Base-by-base conservation (phyloP, 139 green algal genomes). In the Coelastrella sp. region DNA sequence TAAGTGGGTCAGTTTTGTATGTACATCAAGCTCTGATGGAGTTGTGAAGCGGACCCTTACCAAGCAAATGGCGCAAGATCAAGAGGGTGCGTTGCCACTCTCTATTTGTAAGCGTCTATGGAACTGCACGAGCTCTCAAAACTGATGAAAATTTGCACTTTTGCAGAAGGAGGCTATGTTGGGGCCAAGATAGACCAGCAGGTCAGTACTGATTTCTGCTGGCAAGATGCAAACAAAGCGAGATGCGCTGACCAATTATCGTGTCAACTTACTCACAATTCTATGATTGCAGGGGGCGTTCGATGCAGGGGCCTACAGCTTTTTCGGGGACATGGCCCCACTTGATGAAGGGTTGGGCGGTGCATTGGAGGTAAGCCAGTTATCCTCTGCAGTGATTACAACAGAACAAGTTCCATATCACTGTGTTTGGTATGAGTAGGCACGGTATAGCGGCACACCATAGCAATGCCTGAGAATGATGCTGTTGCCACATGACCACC, bases 291-390 rank as follows among this genome's bases (percentile, higher is more conserved):
- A 81, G 48, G 79, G 17, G 23, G 79, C 83, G 2, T 92, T 94
- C 60, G 87, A 91, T 75, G 90, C 90, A 3, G 68, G 62, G 2
- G 84, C 92, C 34, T 96, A 96, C 50, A 86, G 81, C 7, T 96
- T 96, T 75, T 96, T 97, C 59, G 94, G 92, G 25, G 87, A 92
- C 37, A 63, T 92, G 62, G 59, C 63, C 3, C 85, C n/a, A 7
- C 85, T 41, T n/a, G 88, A 86, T 30, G 88, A 74, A 13, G 87
- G 43, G 19, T 80, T 94, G 60, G 90, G 89, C 5, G 92, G 89
- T 43, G 89, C 67, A 7, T 72, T 95, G 45, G 92, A 95, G 88
- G 91, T 91, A 72, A 19, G 79, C n/a, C n/a, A n/a, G n/a, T n/a
- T n/a, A n/a, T n/a, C n/a, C n/a, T n/a, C n/a, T n/a, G n/a, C n/a